Evolutionary conservation across 495 filamentous ascomycete species (phyloP).

Genomic region (Xylaria scruposa): DNA sequence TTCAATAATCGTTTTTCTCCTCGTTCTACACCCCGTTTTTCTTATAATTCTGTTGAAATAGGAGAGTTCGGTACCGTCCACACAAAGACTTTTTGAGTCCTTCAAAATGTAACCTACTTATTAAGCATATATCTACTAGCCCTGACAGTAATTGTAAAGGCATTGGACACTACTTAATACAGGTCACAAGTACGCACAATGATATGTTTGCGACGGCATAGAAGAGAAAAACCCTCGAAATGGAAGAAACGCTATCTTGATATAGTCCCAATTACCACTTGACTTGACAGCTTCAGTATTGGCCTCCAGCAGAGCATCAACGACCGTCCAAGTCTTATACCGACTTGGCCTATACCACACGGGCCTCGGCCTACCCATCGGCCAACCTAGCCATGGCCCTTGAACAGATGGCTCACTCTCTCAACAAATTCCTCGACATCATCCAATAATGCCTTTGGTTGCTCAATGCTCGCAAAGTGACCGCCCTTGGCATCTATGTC

Average conservation of each 20-base stretch:
- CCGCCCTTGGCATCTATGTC: constrained; percentile 52
- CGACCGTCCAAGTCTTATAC: neutral
- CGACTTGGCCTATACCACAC: neutral
- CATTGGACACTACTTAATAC: too few species aligned
- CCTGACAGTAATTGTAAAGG: too few species aligned
- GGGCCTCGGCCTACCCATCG: neutral
- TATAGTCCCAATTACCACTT: neutral
- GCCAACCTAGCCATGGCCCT: constrained; percentile 7
- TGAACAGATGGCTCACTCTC: constrained; percentile 14
- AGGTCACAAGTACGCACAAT: neutral
- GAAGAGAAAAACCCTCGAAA: neutral
- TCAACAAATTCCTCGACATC: constrained; percentile 63
- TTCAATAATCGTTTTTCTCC: too few species aligned
- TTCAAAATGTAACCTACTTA: too few species aligned
- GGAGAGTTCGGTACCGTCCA: too few species aligned
- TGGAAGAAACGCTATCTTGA: neutral
- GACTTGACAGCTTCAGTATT: neutral
- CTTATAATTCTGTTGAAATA: too few species aligned
- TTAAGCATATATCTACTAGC: too few species aligned
- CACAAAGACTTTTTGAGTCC: too few species aligned
- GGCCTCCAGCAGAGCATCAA: neutral
- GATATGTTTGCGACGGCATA: neutral
- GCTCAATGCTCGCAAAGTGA: constrained; percentile 68
- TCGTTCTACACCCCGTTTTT: too few species aligned
- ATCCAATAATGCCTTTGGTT: constrained; percentile 57